phyloP scores from a whole-genome alignment of 108 stramenopile genomes.

The Cyclotella kingstonii region DNA sequence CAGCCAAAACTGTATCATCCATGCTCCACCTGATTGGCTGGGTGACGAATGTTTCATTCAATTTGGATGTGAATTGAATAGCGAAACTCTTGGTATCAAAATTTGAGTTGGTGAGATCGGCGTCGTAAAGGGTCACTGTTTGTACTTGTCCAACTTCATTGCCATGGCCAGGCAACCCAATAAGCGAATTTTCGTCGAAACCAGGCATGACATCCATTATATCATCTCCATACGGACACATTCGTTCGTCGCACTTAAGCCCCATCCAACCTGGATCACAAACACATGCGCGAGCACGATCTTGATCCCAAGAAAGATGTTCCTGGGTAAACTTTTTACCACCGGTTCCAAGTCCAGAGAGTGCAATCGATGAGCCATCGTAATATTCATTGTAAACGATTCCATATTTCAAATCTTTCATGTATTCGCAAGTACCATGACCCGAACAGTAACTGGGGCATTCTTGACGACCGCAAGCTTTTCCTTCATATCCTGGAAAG shows the following conservation, averaged over 20 bases:
- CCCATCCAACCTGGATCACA: conserved; percentile 75
- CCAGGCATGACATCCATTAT: conserved; percentile 59
- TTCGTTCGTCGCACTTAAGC: conserved; percentile 60
- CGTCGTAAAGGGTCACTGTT: conserved; percentile 46
- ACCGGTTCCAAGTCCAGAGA: conserved; percentile 50
- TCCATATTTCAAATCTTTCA: conserved; percentile 49
- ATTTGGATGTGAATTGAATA: conserved; percentile 56
- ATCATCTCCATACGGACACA: conserved; percentile 75
- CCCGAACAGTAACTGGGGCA: conserved; percentile 68
- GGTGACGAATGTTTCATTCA: conserved; percentile 60
- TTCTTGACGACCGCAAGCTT: conserved; percentile 47
- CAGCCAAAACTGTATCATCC: conserved; percentile 14
- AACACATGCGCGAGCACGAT: conserved; percentile 62
- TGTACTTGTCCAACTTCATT: conserved; percentile 51
- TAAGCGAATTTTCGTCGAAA: conserved; percentile 23
- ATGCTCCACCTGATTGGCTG: conserved; percentile 41
- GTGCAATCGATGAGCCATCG: conserved; percentile 39
- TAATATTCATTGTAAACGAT: conserved; percentile 52
- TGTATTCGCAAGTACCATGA: conserved; percentile 60
- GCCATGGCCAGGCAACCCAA: conserved; percentile 27
- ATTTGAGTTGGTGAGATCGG: conserved; percentile 30
- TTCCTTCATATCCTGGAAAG: conserved; percentile 60
- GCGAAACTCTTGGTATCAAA: conserved; percentile 50
- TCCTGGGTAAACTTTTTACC: conserved; percentile 25
- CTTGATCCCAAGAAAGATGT: conserved; percentile 56